These are phyloP conservation scores for Zanthoxylum bungeanum DNA, from an alignment of 345 rosid species.

Conservation along the genomic window DNA sequence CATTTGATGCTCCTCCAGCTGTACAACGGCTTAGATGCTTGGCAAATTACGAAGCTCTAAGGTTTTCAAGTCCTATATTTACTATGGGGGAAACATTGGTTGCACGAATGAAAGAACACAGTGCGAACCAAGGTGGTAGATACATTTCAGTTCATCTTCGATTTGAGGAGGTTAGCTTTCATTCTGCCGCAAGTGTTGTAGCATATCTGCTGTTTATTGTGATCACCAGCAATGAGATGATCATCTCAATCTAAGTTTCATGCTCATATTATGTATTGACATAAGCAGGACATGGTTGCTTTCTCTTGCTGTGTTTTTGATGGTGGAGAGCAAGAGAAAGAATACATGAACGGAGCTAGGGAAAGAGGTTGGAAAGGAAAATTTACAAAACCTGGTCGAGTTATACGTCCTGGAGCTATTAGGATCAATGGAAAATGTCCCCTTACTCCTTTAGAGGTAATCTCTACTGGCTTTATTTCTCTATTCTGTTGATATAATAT, in stretches of 20 bases:
- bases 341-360: slow-evolving; percentile 90
- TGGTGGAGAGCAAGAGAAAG: slow-evolving; percentile 85
- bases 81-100: slow-evolving; percentile 78
- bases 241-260: slow-evolving; percentile 9
- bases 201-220: background rate
- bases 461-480: background rate
- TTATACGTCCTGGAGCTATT: slow-evolving; percentile 93
- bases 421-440: slow-evolving; percentile 98
- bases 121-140: slow-evolving; percentile 71
- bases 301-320: slow-evolving; percentile 98
- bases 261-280: slow-evolving; percentile 2
- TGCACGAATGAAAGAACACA: slow-evolving; percentile 91
- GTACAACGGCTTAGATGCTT: slow-evolving; percentile 94
- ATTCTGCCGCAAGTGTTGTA: slow-evolving; percentile 5
- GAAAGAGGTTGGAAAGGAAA: slow-evolving; percentile 99
- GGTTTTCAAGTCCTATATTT: slow-evolving; percentile 72
- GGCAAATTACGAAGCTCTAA: slow-evolving; percentile 89
- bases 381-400: slow-evolving; percentile 96
- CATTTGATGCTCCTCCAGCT: slow-evolving; percentile 88
- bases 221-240: background rate
- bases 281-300: slow-evolving; percentile 96
- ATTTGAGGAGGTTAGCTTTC: slow-evolving; percentile 88
- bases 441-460: slow-evolving; percentile 95
- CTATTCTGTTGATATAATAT: background rate
- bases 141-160: slow-evolving; percentile 97